Base-by-base conservation (phyloP, 805 yeast genomes). In the Pichia pseudocactophila region DNA sequence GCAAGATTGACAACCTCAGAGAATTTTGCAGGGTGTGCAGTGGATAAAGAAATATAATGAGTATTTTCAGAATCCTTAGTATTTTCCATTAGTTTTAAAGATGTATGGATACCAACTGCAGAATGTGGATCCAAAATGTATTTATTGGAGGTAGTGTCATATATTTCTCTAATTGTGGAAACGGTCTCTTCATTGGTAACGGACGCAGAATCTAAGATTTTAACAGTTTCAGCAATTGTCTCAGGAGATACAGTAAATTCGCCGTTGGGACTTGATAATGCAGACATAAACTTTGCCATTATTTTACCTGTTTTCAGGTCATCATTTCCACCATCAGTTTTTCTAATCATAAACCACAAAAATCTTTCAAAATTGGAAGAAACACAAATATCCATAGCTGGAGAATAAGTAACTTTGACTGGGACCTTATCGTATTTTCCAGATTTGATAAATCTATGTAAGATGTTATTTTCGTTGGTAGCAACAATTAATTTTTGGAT, bases 11-110 rank as follows among this genome's bases (percentile, higher is more conserved):
- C 99, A 39, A 96, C 98, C 49, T 87, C 97, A 20, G 96, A 85
- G 58, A 92, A 92, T 66, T 92, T 92, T 47, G 98, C 99, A 34
- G 99, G 99, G 62, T 92, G 99, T 8, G 99, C 99, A 37, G 99
- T 92, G 10, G 97, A 83, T 45, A 92, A 74, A 5, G 96, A 83
- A 36, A 92, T 72, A 58, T 74, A 74, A 43, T 74, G 68, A 32
- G 70, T 63, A 25, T 67, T 58, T 18, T 62, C 45, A 9, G 48
- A 55, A 31, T 65, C 63, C 11, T 43, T 32, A n/a, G 33, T 42
- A 20, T 62, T 58, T 36, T 68, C 72, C 41, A 82, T 74, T 56
- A 75, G 70, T 51, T 80, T 71, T 51, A 81, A 72, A 33, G 92
- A 69, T 17, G 95, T 82, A 46, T 82, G 74, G 36, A 92, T 82